phyloP scores from a whole-genome alignment of 306 rosid genomes.

The Neltuma alba region DNA sequence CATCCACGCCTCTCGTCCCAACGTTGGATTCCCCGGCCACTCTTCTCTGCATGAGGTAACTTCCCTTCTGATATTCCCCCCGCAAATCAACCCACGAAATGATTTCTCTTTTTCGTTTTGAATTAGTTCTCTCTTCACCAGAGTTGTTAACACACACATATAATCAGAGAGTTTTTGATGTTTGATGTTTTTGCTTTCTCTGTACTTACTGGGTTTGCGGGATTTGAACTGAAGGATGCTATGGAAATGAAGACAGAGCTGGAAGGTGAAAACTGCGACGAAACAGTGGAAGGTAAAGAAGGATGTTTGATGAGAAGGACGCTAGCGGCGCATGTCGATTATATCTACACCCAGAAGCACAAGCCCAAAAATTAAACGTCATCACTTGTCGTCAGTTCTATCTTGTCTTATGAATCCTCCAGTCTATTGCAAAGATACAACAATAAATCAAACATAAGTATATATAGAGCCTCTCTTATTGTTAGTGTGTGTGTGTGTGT shows the following conservation, averaged over 20 bases:
- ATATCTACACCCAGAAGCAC: conserved; percentile 68
- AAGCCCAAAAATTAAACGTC: conserved; percentile 39
- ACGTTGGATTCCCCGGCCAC: conserved; percentile 14
- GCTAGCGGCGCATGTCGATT: conserved; percentile 68
- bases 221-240: conserved; percentile 36
- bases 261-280: conserved; percentile 58
- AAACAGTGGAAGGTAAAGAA: conserved; percentile 34
- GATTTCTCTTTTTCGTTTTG: neutral
- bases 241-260: conserved; percentile 23
- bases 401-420: neutral
- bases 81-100: neutral
- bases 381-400: neutral
- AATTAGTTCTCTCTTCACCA: neutral
- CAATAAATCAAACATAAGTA: neutral
- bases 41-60: conserved; percentile 39
- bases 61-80: neutral
- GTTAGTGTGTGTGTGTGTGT: neutral
- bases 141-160: neutral
- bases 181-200: neutral
- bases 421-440: neutral
- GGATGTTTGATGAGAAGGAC: conserved; percentile 81
- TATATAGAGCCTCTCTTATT: neutral
- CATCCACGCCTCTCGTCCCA: conserved; percentile 45
- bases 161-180: neutral
- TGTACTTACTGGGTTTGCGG: conserved; percentile 18